Evolutionary conservation across 2,329 filamentous ascomycete genomes (phyloP).

Genomic region (Epichloe sylvatica): DNA sequence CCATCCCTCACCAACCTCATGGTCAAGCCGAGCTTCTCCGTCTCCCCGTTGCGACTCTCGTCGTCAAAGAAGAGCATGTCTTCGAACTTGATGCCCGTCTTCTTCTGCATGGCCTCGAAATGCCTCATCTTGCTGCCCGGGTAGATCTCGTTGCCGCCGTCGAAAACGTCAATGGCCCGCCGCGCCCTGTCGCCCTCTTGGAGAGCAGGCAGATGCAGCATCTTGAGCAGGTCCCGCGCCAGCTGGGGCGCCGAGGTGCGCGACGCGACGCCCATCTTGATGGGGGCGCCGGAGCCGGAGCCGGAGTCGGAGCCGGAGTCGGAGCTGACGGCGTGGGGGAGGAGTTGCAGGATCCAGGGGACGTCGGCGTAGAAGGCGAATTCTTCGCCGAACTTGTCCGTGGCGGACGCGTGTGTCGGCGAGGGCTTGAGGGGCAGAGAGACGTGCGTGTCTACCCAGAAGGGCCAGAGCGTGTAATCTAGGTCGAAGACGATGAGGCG

Average conservation of each 20-base stretch:
- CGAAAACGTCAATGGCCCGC: conserved; percentile 45
- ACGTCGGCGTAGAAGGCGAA: conserved; percentile 57
- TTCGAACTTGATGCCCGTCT: conserved; percentile 56
- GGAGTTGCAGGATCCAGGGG: conserved; percentile 44
- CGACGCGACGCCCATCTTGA: conserved; percentile 59
- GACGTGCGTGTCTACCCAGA: conserved; percentile 94
- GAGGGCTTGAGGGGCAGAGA: conserved; percentile 51
- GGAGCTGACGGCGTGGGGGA: conserved; percentile 28
- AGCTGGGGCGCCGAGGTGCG: conserved; percentile 69
- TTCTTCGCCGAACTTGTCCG: conserved; percentile 47
- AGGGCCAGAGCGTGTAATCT: conserved; percentile 98
- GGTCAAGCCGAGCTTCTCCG: conserved; percentile 62
- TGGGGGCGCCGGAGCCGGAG: conserved; percentile 6
- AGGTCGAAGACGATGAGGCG: conserved; percentile 84
- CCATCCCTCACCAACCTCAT: conserved; percentile 76
- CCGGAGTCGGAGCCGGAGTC: conserved; percentile 1
- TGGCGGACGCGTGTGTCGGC: conserved; percentile 26
- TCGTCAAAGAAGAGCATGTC: conserved; percentile 97
- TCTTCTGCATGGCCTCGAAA: conserved; percentile 58
- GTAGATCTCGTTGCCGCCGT: conserved; percentile 50
- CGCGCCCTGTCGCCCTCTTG: conserved; percentile 20
- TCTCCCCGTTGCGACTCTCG: conserved; percentile 73
- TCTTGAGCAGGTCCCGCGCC: conserved; percentile 64
- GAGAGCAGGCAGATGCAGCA: conserved; percentile 44
- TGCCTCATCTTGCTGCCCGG: conserved; percentile 76